Base-by-base conservation (phyloP, 495 filamentous ascomycete species). In the Neurospora cerealis region DNA sequence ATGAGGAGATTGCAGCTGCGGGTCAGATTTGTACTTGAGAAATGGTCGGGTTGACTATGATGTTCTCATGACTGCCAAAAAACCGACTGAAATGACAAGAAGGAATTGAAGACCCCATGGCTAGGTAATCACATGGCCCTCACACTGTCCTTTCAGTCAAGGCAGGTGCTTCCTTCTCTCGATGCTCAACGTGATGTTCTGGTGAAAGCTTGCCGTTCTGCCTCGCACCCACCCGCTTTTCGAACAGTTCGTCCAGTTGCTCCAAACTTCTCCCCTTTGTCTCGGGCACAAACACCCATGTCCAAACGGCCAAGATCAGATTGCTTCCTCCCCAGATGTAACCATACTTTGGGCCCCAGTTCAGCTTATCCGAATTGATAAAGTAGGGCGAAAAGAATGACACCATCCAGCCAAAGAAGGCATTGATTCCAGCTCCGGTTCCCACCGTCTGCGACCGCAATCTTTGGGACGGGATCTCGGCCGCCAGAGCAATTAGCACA, bases 231-330 rank as follows among this genome's bases (percentile, higher is more conserved):
- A 85, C 82, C 4, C 77, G 75, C 34, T 81, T 81, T n/a, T 78
- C 77, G 62, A 86, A 84, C 39, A 84, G 74, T 54, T 84, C 83
- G 42, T 90, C 88, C 79, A 90, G 86, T 73, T 90, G 87, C 75
- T 88, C 87, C 37, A 91, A 81, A 0, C 86, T 89, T 34, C 86
- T 83, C 0, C 88, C 89, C 72, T 85, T 88, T 0, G 89, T 80
- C 77, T 86, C 84, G 0, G 84, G 84, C 9, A 83, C 71, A 34
- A 78, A 83, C 38, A 89, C 79, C 71, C 82, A 88, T 5, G 84
- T 83, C 78, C 85, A 89, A 1, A 86, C 74, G 36, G 86, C 79
- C 66, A 87, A 83, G 15, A 80, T 73, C 0, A 86, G 41, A 42
- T 84, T 85, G 32, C 80, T 83, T 1, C 70, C 85, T 2, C 82